These are phyloP conservation scores for Ascochyta lentis DNA, from an alignment of 2,329 filamentous ascomycete species.

Conservation along the genomic window DNA sequence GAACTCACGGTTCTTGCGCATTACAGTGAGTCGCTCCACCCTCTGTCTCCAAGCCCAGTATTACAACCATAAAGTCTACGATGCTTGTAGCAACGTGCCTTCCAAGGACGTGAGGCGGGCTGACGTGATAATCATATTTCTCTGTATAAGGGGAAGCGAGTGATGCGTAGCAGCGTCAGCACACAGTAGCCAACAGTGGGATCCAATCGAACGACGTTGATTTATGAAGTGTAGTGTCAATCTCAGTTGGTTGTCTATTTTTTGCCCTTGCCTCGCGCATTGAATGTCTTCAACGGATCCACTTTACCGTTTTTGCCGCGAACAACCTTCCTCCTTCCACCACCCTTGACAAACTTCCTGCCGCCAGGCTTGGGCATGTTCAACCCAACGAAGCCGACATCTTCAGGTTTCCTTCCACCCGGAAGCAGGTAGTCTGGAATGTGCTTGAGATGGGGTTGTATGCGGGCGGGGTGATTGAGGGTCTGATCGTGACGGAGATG, in stretches of 20 bases:
- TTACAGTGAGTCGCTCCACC: no score
- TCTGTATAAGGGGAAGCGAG: no score
- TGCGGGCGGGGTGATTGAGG: constrained; percentile 74
- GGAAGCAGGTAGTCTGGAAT: constrained; percentile 94
- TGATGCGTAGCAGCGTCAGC: no score
- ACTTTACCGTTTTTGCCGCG: constrained; percentile 67
- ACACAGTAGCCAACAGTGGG: no score
- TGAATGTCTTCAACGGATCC: constrained; percentile 91
- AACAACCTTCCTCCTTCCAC: constrained; percentile 61
- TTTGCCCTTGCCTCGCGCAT: constrained; percentile 53
- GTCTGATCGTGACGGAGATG: constrained; percentile 92
- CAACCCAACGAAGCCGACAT: constrained; percentile 79
- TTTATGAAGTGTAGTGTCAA: no score
- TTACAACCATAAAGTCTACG: no score
- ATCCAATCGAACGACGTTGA: no score
- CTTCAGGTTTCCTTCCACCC: constrained; percentile 69
- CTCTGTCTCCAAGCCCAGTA: no score
- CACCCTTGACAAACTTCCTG: constrained; percentile 51
- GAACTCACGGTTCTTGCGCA: no score
- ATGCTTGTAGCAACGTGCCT: no score
- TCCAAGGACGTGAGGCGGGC: no score
- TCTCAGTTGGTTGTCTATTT: constrained; percentile 28
- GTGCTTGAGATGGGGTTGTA: constrained; percentile 82
- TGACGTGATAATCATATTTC: no score
- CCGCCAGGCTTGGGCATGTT: constrained; percentile 52